Percentiles rank a stretch among this genome's conserved stretches.
These are phyloP conservation scores for Colletotrichum sp. DNA, from an alignment of 2,329 filamentous ascomycete species.

Conservation along the genomic window DNA sequence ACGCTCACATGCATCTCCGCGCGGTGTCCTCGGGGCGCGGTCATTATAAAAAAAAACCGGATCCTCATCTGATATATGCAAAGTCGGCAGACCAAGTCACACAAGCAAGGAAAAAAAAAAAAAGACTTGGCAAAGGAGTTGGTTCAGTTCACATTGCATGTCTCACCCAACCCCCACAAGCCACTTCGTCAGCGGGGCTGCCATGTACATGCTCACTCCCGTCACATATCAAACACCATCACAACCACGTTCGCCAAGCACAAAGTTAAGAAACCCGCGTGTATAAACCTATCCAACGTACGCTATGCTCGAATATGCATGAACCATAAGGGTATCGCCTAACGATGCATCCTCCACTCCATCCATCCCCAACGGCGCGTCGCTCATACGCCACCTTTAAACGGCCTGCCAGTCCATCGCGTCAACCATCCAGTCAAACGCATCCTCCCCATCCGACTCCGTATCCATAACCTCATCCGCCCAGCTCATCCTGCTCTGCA, in stretches of 20 bases:
- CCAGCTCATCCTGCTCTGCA: constrained; percentile 13
- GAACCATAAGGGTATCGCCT: constrained; percentile 10
- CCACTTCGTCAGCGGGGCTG: background rate
- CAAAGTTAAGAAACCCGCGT: background rate
- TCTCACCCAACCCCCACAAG: background rate
- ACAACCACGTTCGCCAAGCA: accelerated
- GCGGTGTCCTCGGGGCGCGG: background rate
- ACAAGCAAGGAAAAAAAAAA: background rate
- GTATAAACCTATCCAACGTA: background rate
- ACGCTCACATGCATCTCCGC: background rate
- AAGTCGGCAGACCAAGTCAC: too few species aligned
- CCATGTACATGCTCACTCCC: background rate
- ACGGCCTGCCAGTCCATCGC: constrained; percentile 63
- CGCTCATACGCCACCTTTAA: background rate
- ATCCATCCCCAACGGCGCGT: background rate
- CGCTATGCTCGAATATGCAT: background rate
- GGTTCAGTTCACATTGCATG: background rate
- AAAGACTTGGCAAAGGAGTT: background rate
- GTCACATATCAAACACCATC: background rate
- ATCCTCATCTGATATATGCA: too few species aligned
- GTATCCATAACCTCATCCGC: constrained; percentile 13
- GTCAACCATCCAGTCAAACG: constrained; percentile 64
- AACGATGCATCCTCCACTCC: background rate
- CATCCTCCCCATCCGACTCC: constrained; percentile 38
- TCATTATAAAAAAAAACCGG: background rate